Base-by-base conservation (phyloP, 306 rosid species). In the Ammopiptanthus mongolicus region DNA sequence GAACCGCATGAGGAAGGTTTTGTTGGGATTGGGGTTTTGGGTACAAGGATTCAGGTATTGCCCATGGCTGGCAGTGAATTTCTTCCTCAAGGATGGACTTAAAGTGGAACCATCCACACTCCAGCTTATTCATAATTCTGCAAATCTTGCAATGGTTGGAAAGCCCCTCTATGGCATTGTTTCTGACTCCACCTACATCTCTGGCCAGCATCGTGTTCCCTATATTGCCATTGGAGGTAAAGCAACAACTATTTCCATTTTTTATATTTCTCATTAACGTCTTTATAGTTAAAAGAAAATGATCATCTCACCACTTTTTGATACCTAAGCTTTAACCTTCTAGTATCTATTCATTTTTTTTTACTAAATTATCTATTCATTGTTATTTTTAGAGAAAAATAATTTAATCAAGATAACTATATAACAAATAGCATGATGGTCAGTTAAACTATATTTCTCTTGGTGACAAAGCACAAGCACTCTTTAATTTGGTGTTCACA, bases 41-140 rank as follows among this genome's bases (percentile, higher is more conserved):
- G 96, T 90, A 8, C 98, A 95, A 73, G 98, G 98, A 31, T 86
- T 95, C 82, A 85, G 97, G 73, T 90, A 97, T 41, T 85, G 87
- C 42, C 93, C 97, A 69, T 91, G 97, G 98, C 82, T 95, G 82
- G 96, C 83, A 8, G 90, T 95, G 50, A 88, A 77, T 78, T 94
- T 91, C 81, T 94, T 86, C 80, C 96, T 95, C 55, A 95, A 95
- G 59, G 98, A 95, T 75, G 89, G 80, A 0, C 87, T 95, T 58
- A 80, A 78, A 37, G 96, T 90, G n/a, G 88, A 91, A 19, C 90
- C 97, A 52, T 83, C 96, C 15, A 88, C 91, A 51, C 87, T 95
- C 3, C 98, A 95, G 72, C 65, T 95, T 64, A 95, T 95, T 28
- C 97, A 76, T 80, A 91, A 80, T 81, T 91, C 91, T 2, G 93